These are phyloP conservation scores for Xerocomus brunneocitrinus DNA, from an alignment of 768 basidiomycete species.

Conservation along the genomic window DNA sequence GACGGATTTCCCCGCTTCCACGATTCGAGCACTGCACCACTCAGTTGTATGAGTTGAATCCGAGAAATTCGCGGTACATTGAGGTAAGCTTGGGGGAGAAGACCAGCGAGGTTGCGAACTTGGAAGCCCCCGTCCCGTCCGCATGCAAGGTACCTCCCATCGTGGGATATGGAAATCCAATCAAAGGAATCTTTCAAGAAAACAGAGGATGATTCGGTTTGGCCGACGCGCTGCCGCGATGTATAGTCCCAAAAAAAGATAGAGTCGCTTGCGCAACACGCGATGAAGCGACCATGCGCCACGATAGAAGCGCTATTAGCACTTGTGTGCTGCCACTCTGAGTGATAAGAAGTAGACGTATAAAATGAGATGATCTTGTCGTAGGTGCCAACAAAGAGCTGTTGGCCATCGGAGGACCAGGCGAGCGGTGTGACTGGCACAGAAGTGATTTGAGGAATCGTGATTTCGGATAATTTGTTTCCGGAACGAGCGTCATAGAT, in stretches of 20 bases:
- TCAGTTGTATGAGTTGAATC: too few relatives aligned
- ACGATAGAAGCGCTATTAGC: neutral
- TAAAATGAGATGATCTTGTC: neutral
- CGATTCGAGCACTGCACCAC: too few relatives aligned
- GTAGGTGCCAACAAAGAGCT: neutral
- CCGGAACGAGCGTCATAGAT: too few relatives aligned
- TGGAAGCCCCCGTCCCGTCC: too few relatives aligned
- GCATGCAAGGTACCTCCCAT: too few relatives aligned
- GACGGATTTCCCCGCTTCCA: too few relatives aligned
- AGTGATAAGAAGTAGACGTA: neutral
- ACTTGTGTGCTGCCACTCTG: constrained; percentile 1
- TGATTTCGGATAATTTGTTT: too few relatives aligned
- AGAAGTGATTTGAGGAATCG: too few relatives aligned
- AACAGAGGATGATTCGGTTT: neutral
- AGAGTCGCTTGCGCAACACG: neutral
- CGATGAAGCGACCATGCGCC: neutral
- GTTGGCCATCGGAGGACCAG: neutral
- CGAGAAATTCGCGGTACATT: too few relatives aligned
- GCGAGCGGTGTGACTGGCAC: constrained; percentile 2
- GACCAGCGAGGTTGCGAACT: too few relatives aligned
- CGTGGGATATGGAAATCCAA: neutral
- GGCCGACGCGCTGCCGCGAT: neutral
- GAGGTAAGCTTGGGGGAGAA: too few relatives aligned
- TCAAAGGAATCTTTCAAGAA: neutral
- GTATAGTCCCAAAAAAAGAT: constrained; percentile 6